A percentile compares a stretch with the other conserved stretches of the same genome.
These are phyloP conservation scores for Fusarium mangiferae DNA, from an alignment of 2,329 filamentous ascomycete genomes.

Conservation along the genomic window DNA sequence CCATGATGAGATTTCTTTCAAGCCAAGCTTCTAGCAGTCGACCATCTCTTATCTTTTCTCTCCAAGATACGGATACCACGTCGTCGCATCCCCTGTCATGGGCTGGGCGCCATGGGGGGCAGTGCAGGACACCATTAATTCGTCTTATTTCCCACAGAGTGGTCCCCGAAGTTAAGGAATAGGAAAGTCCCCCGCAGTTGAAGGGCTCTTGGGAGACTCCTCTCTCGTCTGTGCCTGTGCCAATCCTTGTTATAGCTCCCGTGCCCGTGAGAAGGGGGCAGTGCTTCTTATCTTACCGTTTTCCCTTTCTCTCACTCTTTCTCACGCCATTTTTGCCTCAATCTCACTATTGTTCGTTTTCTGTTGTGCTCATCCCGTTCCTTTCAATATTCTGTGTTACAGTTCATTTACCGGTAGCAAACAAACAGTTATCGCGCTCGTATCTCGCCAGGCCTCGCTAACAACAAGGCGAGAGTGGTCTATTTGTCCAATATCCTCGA, in stretches of 20 bases:
- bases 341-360: background rate
- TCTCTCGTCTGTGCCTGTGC: background rate
- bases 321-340: background rate
- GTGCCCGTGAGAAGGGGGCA: slow-evolving; percentile 20
- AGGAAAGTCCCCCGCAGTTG: slow-evolving; percentile 17
- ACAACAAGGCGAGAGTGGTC: background rate
- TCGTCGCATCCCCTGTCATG: slow-evolving; percentile 26
- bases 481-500: background rate
- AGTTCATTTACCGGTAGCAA: background rate
- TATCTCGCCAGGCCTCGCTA: background rate
- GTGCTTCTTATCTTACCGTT: slow-evolving; percentile 14
- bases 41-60: background rate
- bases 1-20: background rate
- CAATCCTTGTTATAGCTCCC: slow-evolving; percentile 2
- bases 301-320: background rate
- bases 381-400: background rate
- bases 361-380: background rate
- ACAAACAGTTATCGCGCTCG: background rate
- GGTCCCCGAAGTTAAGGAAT: slow-evolving; percentile 2
- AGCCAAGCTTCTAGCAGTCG: background rate
- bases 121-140: slow-evolving; percentile 24
- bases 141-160: slow-evolving; percentile 22
- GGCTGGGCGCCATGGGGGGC: slow-evolving; percentile 33
- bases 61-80: background rate
- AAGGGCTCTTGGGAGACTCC: slow-evolving; percentile 5